phyloP scores from a whole-genome alignment of 805 yeast genomes.

The Grigorovia jiainica region DNA sequence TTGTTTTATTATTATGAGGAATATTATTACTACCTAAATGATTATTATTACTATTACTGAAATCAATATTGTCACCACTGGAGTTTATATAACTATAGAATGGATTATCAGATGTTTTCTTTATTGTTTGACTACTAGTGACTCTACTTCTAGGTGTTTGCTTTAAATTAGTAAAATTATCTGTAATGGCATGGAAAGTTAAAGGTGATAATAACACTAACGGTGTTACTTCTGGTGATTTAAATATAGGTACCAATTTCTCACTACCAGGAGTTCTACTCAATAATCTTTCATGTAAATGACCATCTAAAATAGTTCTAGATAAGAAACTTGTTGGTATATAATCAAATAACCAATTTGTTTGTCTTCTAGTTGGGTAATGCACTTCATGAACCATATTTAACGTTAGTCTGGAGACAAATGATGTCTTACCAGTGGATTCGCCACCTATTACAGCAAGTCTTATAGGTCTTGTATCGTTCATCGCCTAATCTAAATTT shows the following conservation, averaged over 20 bases:
- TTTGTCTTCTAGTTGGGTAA: conserved; percentile 61
- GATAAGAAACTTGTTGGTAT: conserved; percentile 34
- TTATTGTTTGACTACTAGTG: conserved; percentile 5
- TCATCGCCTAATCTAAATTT: no score
- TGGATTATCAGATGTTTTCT: conserved; percentile 2
- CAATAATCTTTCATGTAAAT: conserved; percentile 34
- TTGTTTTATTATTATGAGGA: background rate
- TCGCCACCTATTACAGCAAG: conserved; percentile 54
- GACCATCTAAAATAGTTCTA: conserved; percentile 38
- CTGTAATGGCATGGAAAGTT: conserved; percentile 29
- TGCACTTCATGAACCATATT: conserved; percentile 54
- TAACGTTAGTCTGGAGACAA: conserved; percentile 39
- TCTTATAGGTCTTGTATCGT: conserved; percentile 36
- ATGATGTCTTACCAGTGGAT: conserved; percentile 51
- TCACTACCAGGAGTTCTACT: conserved; percentile 25
- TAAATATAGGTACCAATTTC: conserved; percentile 22
- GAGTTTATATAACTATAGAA: background rate
- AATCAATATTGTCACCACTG: background rate
- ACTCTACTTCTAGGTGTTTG: conserved; percentile 12
- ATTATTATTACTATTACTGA: background rate
- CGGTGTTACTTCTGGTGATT: conserved; percentile 24
- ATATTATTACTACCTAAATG: background rate
- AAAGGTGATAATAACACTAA: conserved; percentile 31
- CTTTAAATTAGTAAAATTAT: conserved; percentile 16
- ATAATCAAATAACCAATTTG: conserved; percentile 49